phyloP scores from a whole-genome alignment of 495 filamentous ascomycete species.

The Aspergillus mulundensis region DNA sequence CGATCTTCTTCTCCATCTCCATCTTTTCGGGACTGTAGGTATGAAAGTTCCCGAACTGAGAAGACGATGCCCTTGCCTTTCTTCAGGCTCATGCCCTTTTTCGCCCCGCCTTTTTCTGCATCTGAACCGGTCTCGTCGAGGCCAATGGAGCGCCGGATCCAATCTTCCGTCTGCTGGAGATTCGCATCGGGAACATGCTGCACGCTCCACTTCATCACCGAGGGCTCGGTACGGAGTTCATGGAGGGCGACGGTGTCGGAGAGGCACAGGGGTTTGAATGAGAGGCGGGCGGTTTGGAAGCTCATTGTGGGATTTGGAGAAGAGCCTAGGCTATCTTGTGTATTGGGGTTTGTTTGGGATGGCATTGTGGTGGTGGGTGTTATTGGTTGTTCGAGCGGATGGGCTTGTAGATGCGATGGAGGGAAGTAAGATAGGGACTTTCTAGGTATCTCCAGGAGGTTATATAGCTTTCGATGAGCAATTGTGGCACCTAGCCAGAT shows the following conservation, averaged over 20 bases:
- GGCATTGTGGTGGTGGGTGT: neutral
- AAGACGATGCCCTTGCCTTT: neutral
- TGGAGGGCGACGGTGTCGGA: slow-evolving; percentile 8
- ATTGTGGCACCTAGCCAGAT: no score
- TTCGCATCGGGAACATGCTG: slow-evolving; percentile 1
- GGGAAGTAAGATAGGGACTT: no score
- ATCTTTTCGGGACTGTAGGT: neutral
- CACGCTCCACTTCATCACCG: slow-evolving; percentile 18
- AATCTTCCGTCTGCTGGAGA: slow-evolving; percentile 1
- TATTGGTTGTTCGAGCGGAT: no score
- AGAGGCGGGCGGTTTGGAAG: slow-evolving; percentile 13
- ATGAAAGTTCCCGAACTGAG: neutral
- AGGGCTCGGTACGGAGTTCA: neutral
- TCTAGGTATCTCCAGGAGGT: no score
- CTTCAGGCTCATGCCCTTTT: no score
- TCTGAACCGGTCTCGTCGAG: neutral
- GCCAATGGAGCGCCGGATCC: neutral
- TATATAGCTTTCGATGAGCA: no score
- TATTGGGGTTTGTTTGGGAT: neutral
- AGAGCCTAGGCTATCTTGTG: neutral
- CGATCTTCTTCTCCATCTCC: neutral
- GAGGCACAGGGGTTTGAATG: slow-evolving; percentile 2
- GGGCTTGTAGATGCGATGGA: no score
- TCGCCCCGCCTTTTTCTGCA: neutral
- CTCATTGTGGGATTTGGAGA: neutral